These are phyloP conservation scores for Lithohypha guttulata DNA, from an alignment of 2,329 filamentous ascomycete genomes.

Conservation along the genomic window DNA sequence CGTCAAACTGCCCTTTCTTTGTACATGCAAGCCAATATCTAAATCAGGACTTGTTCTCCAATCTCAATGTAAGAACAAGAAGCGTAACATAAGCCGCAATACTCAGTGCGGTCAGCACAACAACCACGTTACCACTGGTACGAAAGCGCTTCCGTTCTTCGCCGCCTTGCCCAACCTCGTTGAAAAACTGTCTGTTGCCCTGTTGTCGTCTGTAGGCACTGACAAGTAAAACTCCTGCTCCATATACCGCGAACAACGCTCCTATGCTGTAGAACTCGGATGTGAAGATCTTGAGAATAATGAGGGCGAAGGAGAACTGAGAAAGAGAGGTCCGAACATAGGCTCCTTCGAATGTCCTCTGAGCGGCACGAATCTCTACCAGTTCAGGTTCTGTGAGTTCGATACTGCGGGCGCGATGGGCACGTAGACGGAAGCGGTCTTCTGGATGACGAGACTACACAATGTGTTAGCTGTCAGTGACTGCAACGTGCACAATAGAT, in stretches of 20 bases:
- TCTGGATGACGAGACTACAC: slow-evolving; percentile 46
- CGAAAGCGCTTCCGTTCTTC: slow-evolving; percentile 51
- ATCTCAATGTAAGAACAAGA: slow-evolving; percentile 46
- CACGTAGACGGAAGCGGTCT: slow-evolving; percentile 65
- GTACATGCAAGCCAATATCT: too few relatives aligned
- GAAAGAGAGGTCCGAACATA: slow-evolving; percentile 91
- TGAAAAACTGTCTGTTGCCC: slow-evolving; percentile 87
- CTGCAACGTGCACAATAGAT: too few relatives aligned
- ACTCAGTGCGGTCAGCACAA: slow-evolving; percentile 51
- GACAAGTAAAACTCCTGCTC: slow-evolving; percentile 70
- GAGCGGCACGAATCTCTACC: slow-evolving; percentile 86
- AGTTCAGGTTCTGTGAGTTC: slow-evolving; percentile 74
- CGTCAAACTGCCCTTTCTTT: too few relatives aligned
- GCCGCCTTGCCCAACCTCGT: slow-evolving; percentile 43
- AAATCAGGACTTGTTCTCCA: slow-evolving; percentile 10
- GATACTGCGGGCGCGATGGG: slow-evolving; percentile 75
- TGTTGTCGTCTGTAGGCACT: slow-evolving; percentile 79
- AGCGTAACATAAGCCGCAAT: slow-evolving; percentile 51
- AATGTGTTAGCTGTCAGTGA: neutral
- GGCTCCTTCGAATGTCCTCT: slow-evolving; percentile 93
- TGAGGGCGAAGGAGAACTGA: slow-evolving; percentile 88
- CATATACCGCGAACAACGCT: slow-evolving; percentile 90
- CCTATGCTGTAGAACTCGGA: slow-evolving; percentile 93
- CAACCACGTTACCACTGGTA: slow-evolving; percentile 56
- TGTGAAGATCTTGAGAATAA: slow-evolving; percentile 94